phyloP scores from a whole-genome alignment of 805 yeast genomes.

The Aciculoconidium aculeatum region DNA sequence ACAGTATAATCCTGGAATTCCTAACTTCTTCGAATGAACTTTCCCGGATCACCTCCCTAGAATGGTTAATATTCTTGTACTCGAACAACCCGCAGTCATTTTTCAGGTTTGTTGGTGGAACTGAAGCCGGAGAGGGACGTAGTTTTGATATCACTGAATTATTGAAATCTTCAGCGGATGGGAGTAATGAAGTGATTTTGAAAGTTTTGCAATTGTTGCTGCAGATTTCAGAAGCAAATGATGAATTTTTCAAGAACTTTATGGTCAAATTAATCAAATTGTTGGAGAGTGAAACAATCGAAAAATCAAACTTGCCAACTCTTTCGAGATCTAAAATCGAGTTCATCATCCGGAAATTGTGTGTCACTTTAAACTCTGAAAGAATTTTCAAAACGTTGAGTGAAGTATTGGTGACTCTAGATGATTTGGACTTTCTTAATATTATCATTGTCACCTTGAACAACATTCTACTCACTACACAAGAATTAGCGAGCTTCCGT shows the following conservation, averaged over 20 bases:
- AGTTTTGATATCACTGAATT: conserved; percentile 62
- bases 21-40: conserved; percentile 51
- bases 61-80: conserved; percentile 84
- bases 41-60: conserved; percentile 77
- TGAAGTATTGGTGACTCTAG: conserved; percentile 51
- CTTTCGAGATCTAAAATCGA: conserved; percentile 59
- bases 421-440: conserved; percentile 62
- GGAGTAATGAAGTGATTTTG: conserved; percentile 72
- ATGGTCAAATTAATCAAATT: conserved; percentile 64
- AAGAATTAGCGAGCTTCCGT: conserved; percentile 69
- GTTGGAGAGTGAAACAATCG: conserved; percentile 55
- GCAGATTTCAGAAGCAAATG: conserved; percentile 69
- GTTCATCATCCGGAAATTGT: conserved; percentile 75
- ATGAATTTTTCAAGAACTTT: conserved; percentile 69
- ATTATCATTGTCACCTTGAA: conserved; percentile 83
- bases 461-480: conserved; percentile 79
- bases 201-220: conserved; percentile 69
- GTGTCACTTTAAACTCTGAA: conserved; percentile 76
- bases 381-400: conserved; percentile 78
- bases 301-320: conserved; percentile 26
- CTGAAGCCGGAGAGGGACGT: conserved; percentile 24
- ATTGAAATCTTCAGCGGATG: conserved; percentile 60
- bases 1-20: conserved; percentile 62
- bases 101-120: conserved; percentile 19
- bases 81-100: conserved; percentile 45